Evolutionary conservation across 2,329 filamentous ascomycete species (phyloP).

Genomic region (Calonectria hongkongensis): DNA sequence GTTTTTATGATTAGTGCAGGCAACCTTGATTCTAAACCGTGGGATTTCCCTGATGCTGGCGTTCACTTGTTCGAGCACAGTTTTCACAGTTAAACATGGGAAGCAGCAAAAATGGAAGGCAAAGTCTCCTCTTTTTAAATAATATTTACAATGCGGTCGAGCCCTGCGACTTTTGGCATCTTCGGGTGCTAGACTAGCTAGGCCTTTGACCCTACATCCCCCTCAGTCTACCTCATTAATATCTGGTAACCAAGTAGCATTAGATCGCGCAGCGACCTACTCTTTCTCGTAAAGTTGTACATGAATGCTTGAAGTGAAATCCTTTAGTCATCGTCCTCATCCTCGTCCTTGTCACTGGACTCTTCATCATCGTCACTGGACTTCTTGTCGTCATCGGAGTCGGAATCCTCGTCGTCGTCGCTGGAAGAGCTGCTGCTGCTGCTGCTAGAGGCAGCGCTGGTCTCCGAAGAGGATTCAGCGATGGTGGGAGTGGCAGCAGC

Average conservation of each 20-base stretch:
- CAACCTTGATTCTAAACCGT: neutral
- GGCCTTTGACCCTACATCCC: conserved; percentile 23
- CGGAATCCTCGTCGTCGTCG: conserved; percentile 32
- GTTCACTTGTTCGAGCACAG: neutral
- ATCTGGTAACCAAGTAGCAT: conserved; percentile 21
- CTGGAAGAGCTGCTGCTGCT: neutral
- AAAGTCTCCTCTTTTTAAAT: conserved; percentile 12
- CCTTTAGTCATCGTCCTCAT: conserved; percentile 16
- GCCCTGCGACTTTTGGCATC: conserved; percentile 22
- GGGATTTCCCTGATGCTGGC: neutral
- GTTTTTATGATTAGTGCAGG: neutral
- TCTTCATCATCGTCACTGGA: conserved; percentile 17
- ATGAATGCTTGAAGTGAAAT: neutral
- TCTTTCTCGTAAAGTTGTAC: conserved; percentile 19
- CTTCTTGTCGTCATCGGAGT: conserved; percentile 16
- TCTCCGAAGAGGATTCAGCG: conserved; percentile 17
- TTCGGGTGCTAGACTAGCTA: conserved; percentile 11
- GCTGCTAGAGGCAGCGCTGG: conserved; percentile 2
- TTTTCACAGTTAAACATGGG: neutral
- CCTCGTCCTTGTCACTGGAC: conserved; percentile 8
- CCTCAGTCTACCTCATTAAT: conserved; percentile 26
- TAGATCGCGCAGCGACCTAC: conserved; percentile 22
- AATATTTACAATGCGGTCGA: conserved; percentile 16
- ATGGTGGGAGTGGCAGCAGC: conserved; percentile 35
- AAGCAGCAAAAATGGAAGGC: neutral